phyloP scores from a whole-genome alignment of 2,329 filamentous ascomycete genomes.

The Cladosporium cucumerinum region DNA sequence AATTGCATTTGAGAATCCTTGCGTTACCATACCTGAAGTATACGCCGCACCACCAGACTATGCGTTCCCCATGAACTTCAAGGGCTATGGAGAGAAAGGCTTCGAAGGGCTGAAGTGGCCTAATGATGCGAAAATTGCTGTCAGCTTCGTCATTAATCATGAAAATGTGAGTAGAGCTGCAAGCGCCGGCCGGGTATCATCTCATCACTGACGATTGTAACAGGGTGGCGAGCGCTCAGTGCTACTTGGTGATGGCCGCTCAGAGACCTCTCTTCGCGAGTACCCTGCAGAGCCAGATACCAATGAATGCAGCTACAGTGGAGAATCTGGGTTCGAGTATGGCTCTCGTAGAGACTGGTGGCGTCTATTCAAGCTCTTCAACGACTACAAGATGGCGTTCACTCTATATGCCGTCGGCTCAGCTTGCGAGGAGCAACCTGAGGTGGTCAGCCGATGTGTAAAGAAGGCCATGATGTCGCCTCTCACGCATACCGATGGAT shows the following conservation, averaged over 20 bases:
- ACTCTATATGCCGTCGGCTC: slow-evolving; percentile 51
- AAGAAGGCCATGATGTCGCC: slow-evolving; percentile 51
- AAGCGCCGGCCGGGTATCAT: not conserved
- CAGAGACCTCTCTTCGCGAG: slow-evolving; percentile 40
- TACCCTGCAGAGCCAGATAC: slow-evolving; percentile 26
- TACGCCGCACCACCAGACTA: slow-evolving; percentile 23
- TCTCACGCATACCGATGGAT: slow-evolving; percentile 52
- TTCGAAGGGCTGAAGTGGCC: slow-evolving; percentile 38
- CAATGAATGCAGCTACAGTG: slow-evolving; percentile 42
- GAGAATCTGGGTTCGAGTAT: slow-evolving; percentile 52
- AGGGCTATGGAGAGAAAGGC: slow-evolving; percentile 28
- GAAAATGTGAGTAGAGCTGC: slow-evolving; percentile 34
- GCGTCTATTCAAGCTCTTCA: slow-evolving; percentile 50
- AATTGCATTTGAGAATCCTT: not conserved
- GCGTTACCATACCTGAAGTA: slow-evolving; percentile 19
- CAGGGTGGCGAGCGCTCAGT: slow-evolving; percentile 41
- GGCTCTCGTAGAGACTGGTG: slow-evolving; percentile 50
- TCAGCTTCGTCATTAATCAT: slow-evolving; percentile 49
- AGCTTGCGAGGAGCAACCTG: slow-evolving; percentile 48
- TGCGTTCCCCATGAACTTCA: slow-evolving; percentile 26
- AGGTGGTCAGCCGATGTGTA: slow-evolving; percentile 48
- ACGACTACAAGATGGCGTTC: slow-evolving; percentile 48
- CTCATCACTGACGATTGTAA: not conserved
- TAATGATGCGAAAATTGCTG: slow-evolving; percentile 44
- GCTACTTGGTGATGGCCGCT: slow-evolving; percentile 39